phyloP scores from a whole-genome alignment of 2,329 filamentous ascomycete species.

The Alternaria arbusti region DNA sequence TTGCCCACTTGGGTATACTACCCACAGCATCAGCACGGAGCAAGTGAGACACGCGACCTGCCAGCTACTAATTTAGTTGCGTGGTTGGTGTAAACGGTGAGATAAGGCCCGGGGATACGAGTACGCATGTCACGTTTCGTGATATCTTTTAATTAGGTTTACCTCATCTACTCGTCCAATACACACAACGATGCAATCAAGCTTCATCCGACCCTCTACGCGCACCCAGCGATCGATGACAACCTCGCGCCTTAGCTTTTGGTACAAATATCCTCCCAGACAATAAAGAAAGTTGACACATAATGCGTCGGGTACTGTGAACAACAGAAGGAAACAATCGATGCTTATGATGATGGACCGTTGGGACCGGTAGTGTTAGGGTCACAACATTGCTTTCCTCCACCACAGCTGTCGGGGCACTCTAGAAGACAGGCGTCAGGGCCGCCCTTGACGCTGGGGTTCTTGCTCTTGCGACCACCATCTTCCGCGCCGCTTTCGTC shows the following conservation, averaged over 20 bases:
- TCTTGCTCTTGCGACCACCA: conserved; percentile 37
- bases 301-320: neutral
- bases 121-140: neutral
- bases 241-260: neutral
- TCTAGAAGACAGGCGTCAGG: conserved; percentile 51
- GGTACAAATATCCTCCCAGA: neutral
- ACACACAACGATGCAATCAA: neutral
- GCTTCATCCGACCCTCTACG: neutral
- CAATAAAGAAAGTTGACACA: neutral
- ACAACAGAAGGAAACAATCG: neutral
- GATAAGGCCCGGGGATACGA: neutral
- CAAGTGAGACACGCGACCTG: neutral
- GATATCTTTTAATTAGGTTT: neutral
- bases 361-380: conserved; percentile 39
- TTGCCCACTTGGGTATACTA: neutral
- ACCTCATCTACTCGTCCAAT: neutral
- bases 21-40: neutral
- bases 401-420: conserved; percentile 52
- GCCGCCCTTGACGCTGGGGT: conserved; percentile 45
- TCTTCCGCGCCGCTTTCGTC: conserved; percentile 43
- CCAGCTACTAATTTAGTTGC: neutral
- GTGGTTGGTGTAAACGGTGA: neutral
- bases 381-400: conserved; percentile 51
- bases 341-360: conserved; percentile 16
- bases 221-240: neutral